These are phyloP conservation scores for Dioszegia hungarica DNA, from an alignment of 768 basidiomycete species.

Conservation along the genomic window DNA sequence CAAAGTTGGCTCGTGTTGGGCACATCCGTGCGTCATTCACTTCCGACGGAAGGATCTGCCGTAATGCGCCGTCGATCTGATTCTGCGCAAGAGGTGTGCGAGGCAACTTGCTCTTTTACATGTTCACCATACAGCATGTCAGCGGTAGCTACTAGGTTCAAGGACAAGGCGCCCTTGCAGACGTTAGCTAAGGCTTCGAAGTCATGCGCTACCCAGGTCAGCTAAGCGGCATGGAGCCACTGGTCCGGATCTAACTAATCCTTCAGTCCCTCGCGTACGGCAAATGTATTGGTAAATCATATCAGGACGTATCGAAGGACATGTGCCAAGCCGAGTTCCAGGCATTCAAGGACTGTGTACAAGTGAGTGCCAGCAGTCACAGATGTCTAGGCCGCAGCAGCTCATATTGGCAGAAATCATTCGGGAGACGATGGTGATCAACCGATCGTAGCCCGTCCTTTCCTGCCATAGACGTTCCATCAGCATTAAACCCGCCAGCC, in stretches of 20 bases:
- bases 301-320: conserved; percentile 77
- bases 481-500: too few relatives aligned
- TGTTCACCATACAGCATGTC: neutral
- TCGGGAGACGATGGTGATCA: conserved; percentile 29
- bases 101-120: too few relatives aligned
- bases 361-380: conserved; percentile 59
- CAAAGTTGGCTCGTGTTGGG: too few relatives aligned
- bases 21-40: too few relatives aligned
- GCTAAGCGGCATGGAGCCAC: neutral
- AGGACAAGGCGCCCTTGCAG: conserved; percentile 36
- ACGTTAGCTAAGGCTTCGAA: conserved; percentile 40
- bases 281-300: conserved; percentile 75
- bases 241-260: neutral
- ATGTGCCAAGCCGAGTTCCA: conserved; percentile 79
- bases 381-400: neutral
- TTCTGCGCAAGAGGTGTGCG: too few relatives aligned
- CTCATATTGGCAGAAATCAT: conserved; percentile 19
- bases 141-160: conserved; percentile 19
- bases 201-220: conserved; percentile 40
- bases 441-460: too few relatives aligned
- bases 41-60: too few relatives aligned
- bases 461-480: too few relatives aligned
- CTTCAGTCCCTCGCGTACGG: conserved; percentile 72
- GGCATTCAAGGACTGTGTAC: conserved; percentile 76
- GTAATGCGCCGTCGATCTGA: too few relatives aligned